These are phyloP conservation scores for Hemisphaericaspora xylanilytica DNA, from an alignment of 1,139 yeast genomes.

Conservation along the genomic window DNA sequence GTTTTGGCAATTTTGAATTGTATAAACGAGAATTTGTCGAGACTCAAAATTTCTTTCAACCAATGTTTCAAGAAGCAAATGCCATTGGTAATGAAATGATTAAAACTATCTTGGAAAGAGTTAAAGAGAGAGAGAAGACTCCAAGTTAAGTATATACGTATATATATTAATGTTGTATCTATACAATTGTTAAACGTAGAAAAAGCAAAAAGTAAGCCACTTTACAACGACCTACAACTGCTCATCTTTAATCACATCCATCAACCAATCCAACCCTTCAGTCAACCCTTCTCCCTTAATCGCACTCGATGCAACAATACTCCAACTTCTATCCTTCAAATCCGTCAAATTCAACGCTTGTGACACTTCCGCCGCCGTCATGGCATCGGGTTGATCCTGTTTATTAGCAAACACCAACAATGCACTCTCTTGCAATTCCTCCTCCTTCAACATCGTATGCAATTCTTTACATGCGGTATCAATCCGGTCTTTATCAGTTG, in stretches of 20 bases:
- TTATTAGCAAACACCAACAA: conserved; percentile 93
- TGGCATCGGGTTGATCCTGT: conserved; percentile 95
- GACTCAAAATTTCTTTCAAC: conserved; percentile 77
- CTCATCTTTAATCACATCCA: conserved; percentile 89
- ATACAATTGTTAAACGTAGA: not conserved
- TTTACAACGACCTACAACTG: too few relatives aligned
- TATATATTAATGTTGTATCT: conserved; percentile 1
- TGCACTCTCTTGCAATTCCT: conserved; percentile 87
- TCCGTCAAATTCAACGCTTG: conserved; percentile 83
- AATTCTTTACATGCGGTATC: conserved; percentile 85
- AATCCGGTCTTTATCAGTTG: conserved; percentile 92
- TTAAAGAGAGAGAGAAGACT: conserved; percentile 35
- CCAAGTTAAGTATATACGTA: not conserved
- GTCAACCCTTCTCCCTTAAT: conserved; percentile 93
- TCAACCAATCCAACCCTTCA: conserved; percentile 96
- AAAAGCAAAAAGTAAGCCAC: too few relatives aligned
- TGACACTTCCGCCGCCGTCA: conserved; percentile 92
- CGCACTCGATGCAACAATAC: conserved; percentile 95
- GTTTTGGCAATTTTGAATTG: conserved; percentile 70
- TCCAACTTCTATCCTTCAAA: conserved; percentile 95
- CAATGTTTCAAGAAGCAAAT: conserved; percentile 87
- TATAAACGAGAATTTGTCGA: conserved; percentile 72
- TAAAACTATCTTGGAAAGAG: conserved; percentile 66
- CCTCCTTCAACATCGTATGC: conserved; percentile 89
- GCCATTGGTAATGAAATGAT: conserved; percentile 95